Base-by-base conservation (phyloP, 2,329 filamentous ascomycete genomes). In the Kalmusia sp. region DNA sequence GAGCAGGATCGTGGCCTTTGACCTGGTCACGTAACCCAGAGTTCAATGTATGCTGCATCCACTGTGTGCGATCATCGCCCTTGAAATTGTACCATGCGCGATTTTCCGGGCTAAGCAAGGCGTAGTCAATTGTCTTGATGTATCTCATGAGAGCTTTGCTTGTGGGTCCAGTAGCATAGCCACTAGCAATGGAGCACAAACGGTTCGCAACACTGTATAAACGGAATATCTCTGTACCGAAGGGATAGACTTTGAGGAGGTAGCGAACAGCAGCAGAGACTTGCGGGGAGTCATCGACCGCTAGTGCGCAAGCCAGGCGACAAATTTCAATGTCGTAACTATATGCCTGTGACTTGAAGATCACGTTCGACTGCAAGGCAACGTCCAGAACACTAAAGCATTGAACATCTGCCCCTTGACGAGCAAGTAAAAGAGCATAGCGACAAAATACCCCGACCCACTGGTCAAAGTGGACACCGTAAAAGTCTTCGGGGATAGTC, bases 371-470 rank as follows among this genome's bases (percentile, higher is more conserved):
- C 67, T 91, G 87, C 43, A 87, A 83, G 1, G 91, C 91, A 5
- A 89, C 86, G 56, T 92, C 86, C 62, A 96, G 88, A 6, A 92
- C 85, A 45, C 88, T 86, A 71, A 96, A 97, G 45, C 91, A 88
- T 57, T 91, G 87, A 35, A 87, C 82, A 12, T 84, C 79, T 41
- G 89, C 85, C 28, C 87, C 87, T 17, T 82, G 78, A 35, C 86
- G 84, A 6, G 92, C 90, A 27, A 95, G 82, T 4, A 88, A 81
- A 41, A 97, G 81, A 3, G 92, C 90, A 69, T 96, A 96, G 66
- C 95, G 90, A 30, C 96, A 83, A 69, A 99, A 96, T 1, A 96
- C 82, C 62, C 96, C 90, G 3, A 97, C 83, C 95, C 95, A 99
- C 40, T 87, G 83, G 52, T 87, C 81, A 68, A 98, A 96, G 0